Conservation (phyloP, 768 basidiomycete species). For the Cyclocybe cylindracea region DNA sequence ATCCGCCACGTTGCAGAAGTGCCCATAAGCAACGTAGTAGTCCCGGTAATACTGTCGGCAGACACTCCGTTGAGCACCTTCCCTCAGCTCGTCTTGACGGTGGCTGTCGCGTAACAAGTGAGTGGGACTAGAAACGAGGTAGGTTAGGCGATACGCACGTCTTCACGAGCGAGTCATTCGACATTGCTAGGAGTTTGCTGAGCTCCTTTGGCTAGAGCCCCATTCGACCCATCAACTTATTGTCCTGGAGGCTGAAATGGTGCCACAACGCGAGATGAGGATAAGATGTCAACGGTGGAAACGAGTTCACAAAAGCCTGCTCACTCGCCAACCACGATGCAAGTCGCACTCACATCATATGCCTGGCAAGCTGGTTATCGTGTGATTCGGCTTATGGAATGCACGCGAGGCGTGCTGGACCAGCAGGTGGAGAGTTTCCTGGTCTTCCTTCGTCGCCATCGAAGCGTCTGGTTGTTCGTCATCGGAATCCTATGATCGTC, state of each 20-base stretch:
- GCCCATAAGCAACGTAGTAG: conserved; percentile 94
- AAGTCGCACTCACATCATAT: conserved; percentile 84
- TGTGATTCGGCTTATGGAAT: conserved; percentile 92
- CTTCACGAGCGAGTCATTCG: conserved; percentile 76
- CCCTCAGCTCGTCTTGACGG: conserved; percentile 89
- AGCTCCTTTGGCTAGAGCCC: conserved; percentile 88
- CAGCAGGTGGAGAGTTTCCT: conserved; percentile 80
- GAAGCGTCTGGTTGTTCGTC: background rate
- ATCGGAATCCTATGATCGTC: background rate
- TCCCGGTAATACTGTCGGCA: conserved; percentile 66
- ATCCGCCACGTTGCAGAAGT: conserved; percentile 96
- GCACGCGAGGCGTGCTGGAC: conserved; percentile 92
- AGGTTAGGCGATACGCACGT: conserved; percentile 50
- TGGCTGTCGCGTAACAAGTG: conserved; percentile 47
- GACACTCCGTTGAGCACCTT: conserved; percentile 84
- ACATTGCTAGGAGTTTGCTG: conserved; percentile 84
- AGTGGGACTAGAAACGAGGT: background rate
- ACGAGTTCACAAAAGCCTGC: conserved; percentile 2
- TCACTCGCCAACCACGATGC: conserved; percentile 13
- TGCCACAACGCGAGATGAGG: conserved; percentile 9
- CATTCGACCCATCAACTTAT: conserved; percentile 89
- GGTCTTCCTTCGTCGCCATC: conserved; percentile 77
- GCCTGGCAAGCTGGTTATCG: conserved; percentile 92
- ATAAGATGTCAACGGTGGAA: conserved; percentile 4
- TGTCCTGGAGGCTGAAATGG: conserved; percentile 79